Base-by-base conservation (phyloP, 129 eudicot species). In the Flaveria bidentis region DNA sequence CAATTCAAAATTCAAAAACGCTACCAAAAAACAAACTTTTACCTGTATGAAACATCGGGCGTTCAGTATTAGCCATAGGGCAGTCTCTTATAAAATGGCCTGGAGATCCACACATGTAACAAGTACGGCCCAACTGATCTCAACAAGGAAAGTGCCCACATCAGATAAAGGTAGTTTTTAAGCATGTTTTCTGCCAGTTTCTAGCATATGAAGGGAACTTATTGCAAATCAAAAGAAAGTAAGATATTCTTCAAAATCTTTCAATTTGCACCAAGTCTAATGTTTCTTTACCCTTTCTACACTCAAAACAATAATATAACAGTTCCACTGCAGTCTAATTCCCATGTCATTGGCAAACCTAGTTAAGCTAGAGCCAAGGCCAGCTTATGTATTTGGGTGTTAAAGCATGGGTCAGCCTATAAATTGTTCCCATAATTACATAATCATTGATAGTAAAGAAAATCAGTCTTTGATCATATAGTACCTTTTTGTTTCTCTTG, bases 91-190 rank as follows among this genome's bases (percentile, higher is more conserved):
- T 81, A 65, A 93, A 84, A 87, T 93, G 98, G 76, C 78, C 87
- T 1, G 97, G 96, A 78, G 93, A 91, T 65, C 91, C 96, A 84
- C 97, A 93, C 84, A 44, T 85, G 81, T 85, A 93, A 80, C 98
- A 93, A 17, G 87, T 88, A 41, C 92, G 97, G 28, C 53, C 83
- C 9, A 15, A 87, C 98, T 93, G 87, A 80, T 39, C 5, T 49
- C 71, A 49, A 84, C 73, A 69, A 78, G 45, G 39, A 57, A 1
- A 41, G 39, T 53, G 41, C 39, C 9, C 44, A 28, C 71, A 58
- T 78, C 76, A 69, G 82, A 28, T 78, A 78, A 9, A 78, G 13
- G 39, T 77, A 69, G 20, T 49, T 66, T 75, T 51, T 51, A 16
- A 18, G 42, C 57, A 46, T 30, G 16, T 78, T 4, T 11, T 45